A percentile compares a stretch with the other conserved stretches of the same genome.
Evolutionary conservation across 805 yeast species (phyloP).

Genomic region (Wickerhamia fluorescens): DNA sequence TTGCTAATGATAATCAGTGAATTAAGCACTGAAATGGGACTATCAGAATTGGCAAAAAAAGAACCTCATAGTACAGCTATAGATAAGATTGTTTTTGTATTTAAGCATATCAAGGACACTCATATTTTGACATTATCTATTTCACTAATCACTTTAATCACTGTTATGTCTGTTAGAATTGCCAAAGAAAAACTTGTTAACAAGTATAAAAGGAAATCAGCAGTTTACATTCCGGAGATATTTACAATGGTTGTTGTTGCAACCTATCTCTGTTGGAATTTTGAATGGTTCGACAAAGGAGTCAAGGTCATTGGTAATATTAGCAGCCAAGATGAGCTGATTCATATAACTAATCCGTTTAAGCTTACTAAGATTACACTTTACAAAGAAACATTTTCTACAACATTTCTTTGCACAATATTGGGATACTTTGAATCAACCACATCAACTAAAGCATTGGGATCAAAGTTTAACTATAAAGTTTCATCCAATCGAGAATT

Average conservation of each 20-base stretch:
- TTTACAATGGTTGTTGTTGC: conserved; percentile 24
- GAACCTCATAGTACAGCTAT: conserved; percentile 18
- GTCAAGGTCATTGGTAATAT: conserved; percentile 26
- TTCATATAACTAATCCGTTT: conserved; percentile 18
- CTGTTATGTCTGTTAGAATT: conserved; percentile 16
- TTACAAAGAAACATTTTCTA: conserved; percentile 18
- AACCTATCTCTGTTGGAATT: conserved; percentile 18
- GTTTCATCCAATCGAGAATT: conserved; percentile 28
- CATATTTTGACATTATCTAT: conserved; percentile 13
- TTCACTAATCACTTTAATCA: conserved; percentile 13
- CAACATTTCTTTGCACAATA: conserved; percentile 26
- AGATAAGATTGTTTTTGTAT: conserved; percentile 13
- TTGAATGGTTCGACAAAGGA: conserved; percentile 19
- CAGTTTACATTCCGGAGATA: conserved; percentile 26
- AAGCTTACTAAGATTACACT: conserved; percentile 11
- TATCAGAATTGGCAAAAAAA: conserved; percentile 11
- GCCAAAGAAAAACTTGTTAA: conserved; percentile 13
- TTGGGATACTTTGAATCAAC: conserved; percentile 30
- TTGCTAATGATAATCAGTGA: conserved; percentile 61
- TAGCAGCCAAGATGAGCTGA: conserved; percentile 3
- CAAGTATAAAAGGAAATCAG: conserved; percentile 9
- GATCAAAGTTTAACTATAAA: conserved; percentile 24
- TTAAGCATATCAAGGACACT: conserved; percentile 5
- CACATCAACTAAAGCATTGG: conserved; percentile 27
- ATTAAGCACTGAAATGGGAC: conserved; percentile 43